These are phyloP conservation scores for Aspergillus conjunctus DNA, from an alignment of 495 filamentous ascomycete genomes.

Conservation along the genomic window DNA sequence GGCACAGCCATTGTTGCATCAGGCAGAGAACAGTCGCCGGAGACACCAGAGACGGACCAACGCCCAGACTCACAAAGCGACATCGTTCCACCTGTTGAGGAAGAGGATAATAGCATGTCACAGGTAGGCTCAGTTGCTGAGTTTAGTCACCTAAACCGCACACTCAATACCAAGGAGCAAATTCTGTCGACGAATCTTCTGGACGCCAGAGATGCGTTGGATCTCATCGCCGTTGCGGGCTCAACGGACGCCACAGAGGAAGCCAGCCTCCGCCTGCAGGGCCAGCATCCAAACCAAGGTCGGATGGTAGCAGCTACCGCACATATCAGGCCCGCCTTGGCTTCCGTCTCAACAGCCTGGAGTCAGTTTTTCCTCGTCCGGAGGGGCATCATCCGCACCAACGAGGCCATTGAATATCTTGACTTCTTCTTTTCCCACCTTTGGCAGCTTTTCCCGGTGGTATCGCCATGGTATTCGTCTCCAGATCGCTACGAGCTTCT, in stretches of 20 bases:
- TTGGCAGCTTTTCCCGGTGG: slow-evolving; percentile 2
- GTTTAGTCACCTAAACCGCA: neutral
- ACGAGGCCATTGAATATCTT: neutral
- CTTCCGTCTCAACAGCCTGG: slow-evolving; percentile 4
- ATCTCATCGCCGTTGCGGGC: slow-evolving; percentile 2
- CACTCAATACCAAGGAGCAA: neutral
- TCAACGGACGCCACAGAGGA: slow-evolving; percentile 1
- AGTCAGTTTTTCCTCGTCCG: neutral
- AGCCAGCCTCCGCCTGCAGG: neutral
- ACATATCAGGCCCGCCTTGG: neutral
- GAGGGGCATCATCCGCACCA: neutral
- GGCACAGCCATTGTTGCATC: slow-evolving; percentile 1
- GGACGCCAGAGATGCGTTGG: slow-evolving; percentile 1
- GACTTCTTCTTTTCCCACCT: slow-evolving; percentile 2
- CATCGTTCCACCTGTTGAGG: neutral
- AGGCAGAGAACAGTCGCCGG: neutral
- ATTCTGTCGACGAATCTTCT: slow-evolving; percentile 6
- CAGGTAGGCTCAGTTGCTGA: neutral
- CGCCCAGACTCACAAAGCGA: neutral
- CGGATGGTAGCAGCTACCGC: neutral
- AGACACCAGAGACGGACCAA: neutral
- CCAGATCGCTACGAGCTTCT: neutral
- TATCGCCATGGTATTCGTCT: slow-evolving; percentile 1
- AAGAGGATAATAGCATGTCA: neutral
- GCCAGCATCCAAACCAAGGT: neutral